phyloP scores from a whole-genome alignment of 805 yeast species.

The Wickerhamiella occidentalis region DNA sequence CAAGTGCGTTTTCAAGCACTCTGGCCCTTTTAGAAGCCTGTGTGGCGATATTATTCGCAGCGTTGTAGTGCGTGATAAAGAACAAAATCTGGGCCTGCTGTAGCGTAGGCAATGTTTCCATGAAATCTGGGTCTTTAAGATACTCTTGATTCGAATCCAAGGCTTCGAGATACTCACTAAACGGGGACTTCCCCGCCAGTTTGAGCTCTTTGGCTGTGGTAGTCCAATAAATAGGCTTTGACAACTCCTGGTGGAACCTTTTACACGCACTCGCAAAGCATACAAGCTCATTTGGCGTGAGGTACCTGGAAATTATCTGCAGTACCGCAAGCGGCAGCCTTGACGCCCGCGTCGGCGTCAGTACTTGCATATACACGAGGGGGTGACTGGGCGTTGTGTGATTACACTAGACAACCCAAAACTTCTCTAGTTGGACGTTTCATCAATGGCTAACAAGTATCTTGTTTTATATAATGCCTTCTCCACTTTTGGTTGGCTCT shows the following conservation, averaged over 20 bases:
- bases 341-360: constrained; percentile 10
- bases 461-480: constrained; percentile 40
- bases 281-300: constrained; percentile 4
- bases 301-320: neutral
- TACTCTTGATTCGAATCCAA: neutral
- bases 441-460: constrained; percentile 18
- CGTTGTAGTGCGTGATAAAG: neutral
- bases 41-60: neutral
- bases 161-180: neutral
- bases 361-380: neutral
- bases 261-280: neutral
- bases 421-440: too few relatives aligned
- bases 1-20: neutral
- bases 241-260: constrained; percentile 6
- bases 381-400: neutral
- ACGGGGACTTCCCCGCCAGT: neutral
- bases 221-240: constrained; percentile 1
- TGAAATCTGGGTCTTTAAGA: constrained; percentile 2
- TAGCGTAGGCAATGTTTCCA: neutral
- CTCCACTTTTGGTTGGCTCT: constrained; percentile 44
- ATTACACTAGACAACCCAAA: neutral
- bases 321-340: constrained; percentile 5
- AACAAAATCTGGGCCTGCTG: neutral
- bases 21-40: neutral
- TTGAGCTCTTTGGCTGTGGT: neutral